Conservation (phyloP, 768 basidiomycete species). For the Naematelia aurantialba region DNA sequence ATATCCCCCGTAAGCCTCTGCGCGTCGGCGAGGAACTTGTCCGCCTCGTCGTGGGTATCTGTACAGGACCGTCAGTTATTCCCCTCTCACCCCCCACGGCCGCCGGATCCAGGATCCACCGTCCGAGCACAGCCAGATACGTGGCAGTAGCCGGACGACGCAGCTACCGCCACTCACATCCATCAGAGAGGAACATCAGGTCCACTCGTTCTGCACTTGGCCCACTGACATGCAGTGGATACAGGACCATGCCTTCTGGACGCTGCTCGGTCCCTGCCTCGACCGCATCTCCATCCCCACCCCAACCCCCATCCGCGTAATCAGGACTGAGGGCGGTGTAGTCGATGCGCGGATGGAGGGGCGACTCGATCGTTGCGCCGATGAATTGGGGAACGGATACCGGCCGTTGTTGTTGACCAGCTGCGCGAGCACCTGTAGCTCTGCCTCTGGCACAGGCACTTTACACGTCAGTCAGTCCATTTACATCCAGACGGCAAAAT, state of each 20-base stretch:
- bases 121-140: not conserved
- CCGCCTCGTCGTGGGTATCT: conserved; percentile 40
- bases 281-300: too few relatives aligned
- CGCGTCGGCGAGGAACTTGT: conserved; percentile 42
- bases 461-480: too few relatives aligned
- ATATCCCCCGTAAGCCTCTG: conserved; percentile 36
- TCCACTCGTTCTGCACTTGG: conserved; percentile 30
- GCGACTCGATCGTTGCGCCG: not conserved
- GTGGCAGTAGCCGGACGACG: not conserved
- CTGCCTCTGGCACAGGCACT: too few relatives aligned
- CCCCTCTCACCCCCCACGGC: not conserved
- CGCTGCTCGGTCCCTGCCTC: not conserved
- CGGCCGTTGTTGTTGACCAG: not conserved
- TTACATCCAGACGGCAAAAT: too few relatives aligned
- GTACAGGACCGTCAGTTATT: not conserved
- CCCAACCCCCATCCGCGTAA: too few relatives aligned
- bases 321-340: conserved; percentile 1
- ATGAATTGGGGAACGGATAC: not conserved
- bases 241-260: conserved; percentile 25
- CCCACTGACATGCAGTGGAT: conserved; percentile 34
- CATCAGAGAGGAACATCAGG: conserved; percentile 48
- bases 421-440: not conserved
- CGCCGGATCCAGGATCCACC: not conserved
- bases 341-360: conserved; percentile 9
- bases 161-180: conserved; percentile 31